Evolutionary conservation across 1,139 yeast genomes (phyloP).

Genomic region (Yamadazyma atmosphaerica): DNA sequence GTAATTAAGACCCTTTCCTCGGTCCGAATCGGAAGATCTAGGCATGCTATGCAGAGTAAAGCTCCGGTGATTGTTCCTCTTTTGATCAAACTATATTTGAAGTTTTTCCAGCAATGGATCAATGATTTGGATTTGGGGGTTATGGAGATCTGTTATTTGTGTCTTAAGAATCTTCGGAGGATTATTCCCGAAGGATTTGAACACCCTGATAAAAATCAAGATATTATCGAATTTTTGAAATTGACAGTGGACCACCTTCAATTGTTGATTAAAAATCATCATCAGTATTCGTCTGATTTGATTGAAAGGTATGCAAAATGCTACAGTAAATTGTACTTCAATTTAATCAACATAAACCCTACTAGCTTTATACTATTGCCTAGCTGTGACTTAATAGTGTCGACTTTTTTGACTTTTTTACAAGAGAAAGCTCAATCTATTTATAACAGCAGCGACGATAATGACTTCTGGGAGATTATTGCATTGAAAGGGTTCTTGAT

Average conservation of each 20-base stretch:
- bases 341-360: constrained; percentile 58
- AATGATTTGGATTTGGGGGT: constrained; percentile 39
- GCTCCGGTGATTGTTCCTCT: constrained; percentile 62
- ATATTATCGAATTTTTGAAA: constrained; percentile 60
- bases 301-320: constrained; percentile 73
- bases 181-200: constrained; percentile 78
- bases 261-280: constrained; percentile 54
- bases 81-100: constrained; percentile 57
- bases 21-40: constrained; percentile 80
- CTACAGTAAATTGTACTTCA: constrained; percentile 70
- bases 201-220: constrained; percentile 59
- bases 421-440: constrained; percentile 63
- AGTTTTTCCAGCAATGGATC: constrained; percentile 66
- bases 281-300: constrained; percentile 52
- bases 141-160: constrained; percentile 74
- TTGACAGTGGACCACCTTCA: constrained; percentile 62
- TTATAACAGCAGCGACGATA: constrained; percentile 52
- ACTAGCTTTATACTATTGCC: constrained; percentile 73
- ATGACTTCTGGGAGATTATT: constrained; percentile 72
- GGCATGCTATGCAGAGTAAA: constrained; percentile 74
- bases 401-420: constrained; percentile 57
- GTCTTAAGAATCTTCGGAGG: constrained; percentile 73
- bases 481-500: constrained; percentile 71
- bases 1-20: constrained; percentile 70
- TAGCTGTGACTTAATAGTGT: constrained; percentile 57